These are phyloP conservation scores for Chalciporus piperatus DNA, from an alignment of 768 basidiomycete species.

Conservation along the genomic window DNA sequence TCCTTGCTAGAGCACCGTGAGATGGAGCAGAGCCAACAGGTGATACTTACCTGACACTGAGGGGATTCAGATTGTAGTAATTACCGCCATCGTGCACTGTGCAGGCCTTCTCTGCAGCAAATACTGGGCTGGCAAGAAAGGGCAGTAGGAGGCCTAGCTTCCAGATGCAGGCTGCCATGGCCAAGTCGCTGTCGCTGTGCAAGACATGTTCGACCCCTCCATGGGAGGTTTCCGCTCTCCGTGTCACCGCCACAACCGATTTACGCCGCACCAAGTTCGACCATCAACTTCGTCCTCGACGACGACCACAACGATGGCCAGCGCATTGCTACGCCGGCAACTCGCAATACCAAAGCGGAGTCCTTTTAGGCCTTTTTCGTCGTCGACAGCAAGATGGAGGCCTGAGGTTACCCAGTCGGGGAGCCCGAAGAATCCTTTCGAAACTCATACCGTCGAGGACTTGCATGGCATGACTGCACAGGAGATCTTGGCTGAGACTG, in stretches of 20 bases:
- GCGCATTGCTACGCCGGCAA: slow-evolving; percentile 59
- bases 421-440: slow-evolving; percentile 48
- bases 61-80: slow-evolving; percentile 65
- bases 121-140: slow-evolving; percentile 4
- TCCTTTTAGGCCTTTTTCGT: slow-evolving; percentile 24
- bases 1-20: slow-evolving; percentile 50
- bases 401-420: slow-evolving; percentile 25
- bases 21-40: not conserved
- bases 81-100: slow-evolving; percentile 52
- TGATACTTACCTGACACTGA: slow-evolving; percentile 51
- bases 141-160: not conserved
- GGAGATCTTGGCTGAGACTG: slow-evolving; percentile 78
- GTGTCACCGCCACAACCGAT: slow-evolving; percentile 26
- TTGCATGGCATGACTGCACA: slow-evolving; percentile 75
- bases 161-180: slow-evolving; percentile 4
- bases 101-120: slow-evolving; percentile 55
- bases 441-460: slow-evolving; percentile 80
- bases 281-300: slow-evolving; percentile 20
- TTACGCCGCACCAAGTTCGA: slow-evolving; percentile 25
- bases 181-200: slow-evolving; percentile 5
- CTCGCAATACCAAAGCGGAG: slow-evolving; percentile 36
- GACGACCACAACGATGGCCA: slow-evolving; percentile 53
- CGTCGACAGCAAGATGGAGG: slow-evolving; percentile 22
- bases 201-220: slow-evolving; percentile 21
- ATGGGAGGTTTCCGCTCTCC: slow-evolving; percentile 15